Percentiles rank a stretch among this genome's conserved stretches.
Evolutionary conservation across 352 stramenopile genomes (phyloP).

Genomic region (Phytophthora capsici): DNA sequence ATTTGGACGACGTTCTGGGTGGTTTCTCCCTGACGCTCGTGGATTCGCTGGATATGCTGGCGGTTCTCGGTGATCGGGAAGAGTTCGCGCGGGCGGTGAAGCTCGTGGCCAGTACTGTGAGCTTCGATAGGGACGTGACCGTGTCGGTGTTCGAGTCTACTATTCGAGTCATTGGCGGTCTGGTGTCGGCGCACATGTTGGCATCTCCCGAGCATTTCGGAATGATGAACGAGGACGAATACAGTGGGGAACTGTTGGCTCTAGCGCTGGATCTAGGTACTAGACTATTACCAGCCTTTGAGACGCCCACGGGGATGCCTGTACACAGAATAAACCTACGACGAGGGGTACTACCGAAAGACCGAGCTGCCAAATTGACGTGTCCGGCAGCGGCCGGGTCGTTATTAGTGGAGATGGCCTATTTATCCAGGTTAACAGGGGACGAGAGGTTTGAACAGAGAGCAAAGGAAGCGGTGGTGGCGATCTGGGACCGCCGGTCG

Average conservation of each 20-base stretch:
- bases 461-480: slow-evolving; percentile 65
- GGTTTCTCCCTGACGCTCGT: slow-evolving; percentile 88
- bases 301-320: slow-evolving; percentile 95
- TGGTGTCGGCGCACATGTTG: slow-evolving; percentile 92
- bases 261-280: slow-evolving; percentile 95
- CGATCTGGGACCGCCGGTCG: slow-evolving; percentile 81
- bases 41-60: slow-evolving; percentile 91
- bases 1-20: slow-evolving; percentile 86
- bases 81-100: slow-evolving; percentile 79
- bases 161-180: slow-evolving; percentile 92
- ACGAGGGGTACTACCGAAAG: slow-evolving; percentile 45
- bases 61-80: slow-evolving; percentile 80
- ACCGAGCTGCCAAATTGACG: slow-evolving; percentile 66
- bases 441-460: slow-evolving; percentile 67
- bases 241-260: slow-evolving; percentile 93
- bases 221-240: slow-evolving; percentile 71
- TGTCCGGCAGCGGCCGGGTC: slow-evolving; percentile 96
- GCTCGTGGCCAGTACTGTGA: slow-evolving; percentile 61
- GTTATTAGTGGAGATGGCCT: slow-evolving; percentile 96
- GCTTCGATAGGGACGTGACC: slow-evolving; percentile 89
- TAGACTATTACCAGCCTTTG: slow-evolving; percentile 96
- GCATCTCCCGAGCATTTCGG: slow-evolving; percentile 64
- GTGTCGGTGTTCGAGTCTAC: slow-evolving; percentile 94
- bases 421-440: slow-evolving; percentile 89
- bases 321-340: slow-evolving; percentile 97